Percentiles rank a stretch among this genome's conserved stretches.
phyloP scores from a whole-genome alignment of 768 basidiomycete species.

The Auricularia cornea region DNA sequence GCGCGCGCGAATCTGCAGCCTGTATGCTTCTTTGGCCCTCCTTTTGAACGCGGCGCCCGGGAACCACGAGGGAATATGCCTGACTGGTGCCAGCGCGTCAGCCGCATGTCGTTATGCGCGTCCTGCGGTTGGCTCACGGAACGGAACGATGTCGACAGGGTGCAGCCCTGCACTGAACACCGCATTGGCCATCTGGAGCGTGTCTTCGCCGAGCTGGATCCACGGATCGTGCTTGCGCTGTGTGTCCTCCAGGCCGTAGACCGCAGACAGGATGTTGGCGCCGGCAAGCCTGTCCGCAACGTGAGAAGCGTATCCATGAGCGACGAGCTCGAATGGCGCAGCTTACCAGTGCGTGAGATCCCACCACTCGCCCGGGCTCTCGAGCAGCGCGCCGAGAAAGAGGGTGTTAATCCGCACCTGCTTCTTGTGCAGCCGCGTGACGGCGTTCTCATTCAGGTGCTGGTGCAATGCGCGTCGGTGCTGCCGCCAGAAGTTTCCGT shows the following conservation, averaged over 20 bases:
- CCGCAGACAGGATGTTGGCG: neutral
- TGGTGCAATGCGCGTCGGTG: conserved; percentile 5
- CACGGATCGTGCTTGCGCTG: neutral
- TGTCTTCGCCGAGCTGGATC: neutral
- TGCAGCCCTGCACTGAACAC: neutral
- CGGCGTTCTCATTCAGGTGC: conserved; percentile 1
- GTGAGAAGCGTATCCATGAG: too few species aligned
- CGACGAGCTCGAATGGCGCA: too few species aligned
- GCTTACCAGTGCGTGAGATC: neutral
- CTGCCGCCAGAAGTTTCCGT: conserved; percentile 1
- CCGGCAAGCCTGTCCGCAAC: neutral
- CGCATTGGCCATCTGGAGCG: neutral
- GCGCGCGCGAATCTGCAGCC: too few species aligned
- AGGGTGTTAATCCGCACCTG: neutral
- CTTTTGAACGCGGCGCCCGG: too few species aligned
- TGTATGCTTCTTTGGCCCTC: too few species aligned
- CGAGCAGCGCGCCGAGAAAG: neutral
- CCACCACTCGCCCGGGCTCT: neutral
- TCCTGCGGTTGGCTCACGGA: too few species aligned
- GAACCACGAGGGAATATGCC: too few species aligned
- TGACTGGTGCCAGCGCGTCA: too few species aligned
- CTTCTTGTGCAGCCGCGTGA: neutral
- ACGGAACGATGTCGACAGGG: conserved; percentile 9
- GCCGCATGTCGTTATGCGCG: too few species aligned
- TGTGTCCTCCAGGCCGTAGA: neutral